phyloP scores from a whole-genome alignment of 108 stramenopile species.

The Aurantiochytrium sp. region DNA sequence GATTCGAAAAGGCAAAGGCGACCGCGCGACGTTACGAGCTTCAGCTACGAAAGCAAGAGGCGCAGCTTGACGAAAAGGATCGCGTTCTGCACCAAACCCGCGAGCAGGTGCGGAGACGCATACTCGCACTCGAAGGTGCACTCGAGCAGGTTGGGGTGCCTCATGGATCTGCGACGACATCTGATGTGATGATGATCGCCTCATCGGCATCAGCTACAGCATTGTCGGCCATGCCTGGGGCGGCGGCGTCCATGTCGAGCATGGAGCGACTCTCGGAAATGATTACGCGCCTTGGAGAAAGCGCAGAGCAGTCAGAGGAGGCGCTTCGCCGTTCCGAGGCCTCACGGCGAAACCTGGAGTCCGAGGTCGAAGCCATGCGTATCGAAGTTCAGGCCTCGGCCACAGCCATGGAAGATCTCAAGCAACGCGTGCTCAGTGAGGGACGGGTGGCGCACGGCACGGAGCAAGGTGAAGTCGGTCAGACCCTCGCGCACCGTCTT shows the following conservation, averaged over 20 bases:
- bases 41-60: slow-evolving; percentile 36
- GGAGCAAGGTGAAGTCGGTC: not conserved
- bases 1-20: slow-evolving; percentile 32
- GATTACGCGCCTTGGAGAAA: not conserved
- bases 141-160: not conserved
- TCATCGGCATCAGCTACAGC: not conserved
- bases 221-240: not conserved
- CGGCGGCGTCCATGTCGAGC: not conserved
- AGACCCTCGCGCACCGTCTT: slow-evolving; percentile 22
- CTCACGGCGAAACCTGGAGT: not conserved
- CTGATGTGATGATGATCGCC: not conserved
- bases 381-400: not conserved
- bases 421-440: not conserved
- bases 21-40: slow-evolving; percentile 32
- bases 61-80: slow-evolving; percentile 39
- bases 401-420: slow-evolving; percentile 15
- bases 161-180: not conserved
- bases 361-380: slow-evolving; percentile 9
- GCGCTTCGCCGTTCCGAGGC: slow-evolving; percentile 17
- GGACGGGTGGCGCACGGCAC: not conserved
- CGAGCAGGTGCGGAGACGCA: slow-evolving; percentile 21
- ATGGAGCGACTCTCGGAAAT: slow-evolving; percentile 10
- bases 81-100: slow-evolving; percentile 25
- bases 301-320: slow-evolving; percentile 21
- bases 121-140: not conserved